These are phyloP conservation scores for Lipomyces yamanashiensis DNA, from an alignment of 805 yeast genomes.

Conservation along the genomic window DNA sequence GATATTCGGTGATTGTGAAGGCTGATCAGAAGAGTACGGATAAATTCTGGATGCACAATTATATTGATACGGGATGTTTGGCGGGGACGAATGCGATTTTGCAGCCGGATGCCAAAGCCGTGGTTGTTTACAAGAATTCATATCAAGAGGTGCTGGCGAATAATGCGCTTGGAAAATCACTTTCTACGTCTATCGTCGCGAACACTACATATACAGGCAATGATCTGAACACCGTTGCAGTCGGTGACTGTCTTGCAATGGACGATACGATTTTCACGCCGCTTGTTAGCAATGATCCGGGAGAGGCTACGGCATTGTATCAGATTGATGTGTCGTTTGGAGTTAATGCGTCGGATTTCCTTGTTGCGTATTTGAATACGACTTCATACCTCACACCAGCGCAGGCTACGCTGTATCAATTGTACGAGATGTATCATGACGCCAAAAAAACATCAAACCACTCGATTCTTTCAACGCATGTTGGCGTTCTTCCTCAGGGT, in stretches of 20 bases:
- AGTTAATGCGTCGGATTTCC: constrained; percentile 44
- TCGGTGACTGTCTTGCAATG: not conserved
- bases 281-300: constrained; percentile 37
- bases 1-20: constrained; percentile 26
- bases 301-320: constrained; percentile 44
- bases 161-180: not conserved
- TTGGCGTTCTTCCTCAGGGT: not conserved
- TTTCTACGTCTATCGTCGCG: not conserved
- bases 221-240: not conserved
- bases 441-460: constrained; percentile 17
- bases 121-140: not conserved
- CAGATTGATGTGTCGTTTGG: constrained; percentile 42
- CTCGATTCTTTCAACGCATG: constrained; percentile 23
- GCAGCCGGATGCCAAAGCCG: constrained; percentile 10
- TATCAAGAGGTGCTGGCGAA: not conserved
- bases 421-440: not conserved
- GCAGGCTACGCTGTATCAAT: constrained; percentile 4
- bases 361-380: constrained; percentile 40
- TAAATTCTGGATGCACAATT: constrained; percentile 7
- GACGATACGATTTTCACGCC: constrained; percentile 1
- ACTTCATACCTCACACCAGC: constrained; percentile 27
- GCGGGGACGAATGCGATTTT: constrained; percentile 8
- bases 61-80: constrained; percentile 27
- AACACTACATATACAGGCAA: not conserved
- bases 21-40: not conserved